Base-by-base conservation (phyloP, 1,284 basidiomycete species). In the Entoloma clypeatum region DNA sequence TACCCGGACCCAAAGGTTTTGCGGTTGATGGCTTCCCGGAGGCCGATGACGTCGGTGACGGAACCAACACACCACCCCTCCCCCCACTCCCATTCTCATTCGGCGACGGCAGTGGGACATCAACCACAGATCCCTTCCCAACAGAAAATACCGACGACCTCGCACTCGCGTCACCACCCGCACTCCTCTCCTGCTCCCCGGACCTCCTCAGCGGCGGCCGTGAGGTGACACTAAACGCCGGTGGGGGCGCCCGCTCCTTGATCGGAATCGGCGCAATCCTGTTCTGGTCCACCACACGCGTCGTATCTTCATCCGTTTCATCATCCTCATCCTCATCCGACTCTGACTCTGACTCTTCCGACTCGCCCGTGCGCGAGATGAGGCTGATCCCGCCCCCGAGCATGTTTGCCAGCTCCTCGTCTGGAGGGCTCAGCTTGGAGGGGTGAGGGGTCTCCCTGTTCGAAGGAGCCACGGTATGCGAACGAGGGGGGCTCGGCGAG, bases 171-270 rank as follows among this genome's bases (percentile, higher is more conserved):
- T 26, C 32, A 31, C 11, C 23, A 21, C 21, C 24, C 18, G 24
- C 14, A 19, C 39, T 16, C 21, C 30, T 17, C 16, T 34, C 21
- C 34, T 23, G 22, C 11, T 17, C n/a, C 7, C 18, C 13, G 8
- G 25, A 16, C 7, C 41, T 13, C 11, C 36, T 49, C 23, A 48
- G 14, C 11, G 60, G 62, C 10, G 83, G 81, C 8, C 83, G 67
- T 8, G 81, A 84, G 2, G 78, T 82, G 22, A 86, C 82, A 41
- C 75, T 76, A 52, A 86, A 87, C 7, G 78, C 67, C 2, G 81
- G 74, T 1, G 74, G 72, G 1, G 78, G 74, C 29, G 74, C 67
- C 19, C 81, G 74, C 48, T 75, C 69, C 43, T 75, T 75, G 41
- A 86, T 81, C 9, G 74, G 74, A 17, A 79, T 83, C 1, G 83